Conservation (phyloP, 2,329 filamentous ascomycete species). For the Westerdykella sp. region DNA sequence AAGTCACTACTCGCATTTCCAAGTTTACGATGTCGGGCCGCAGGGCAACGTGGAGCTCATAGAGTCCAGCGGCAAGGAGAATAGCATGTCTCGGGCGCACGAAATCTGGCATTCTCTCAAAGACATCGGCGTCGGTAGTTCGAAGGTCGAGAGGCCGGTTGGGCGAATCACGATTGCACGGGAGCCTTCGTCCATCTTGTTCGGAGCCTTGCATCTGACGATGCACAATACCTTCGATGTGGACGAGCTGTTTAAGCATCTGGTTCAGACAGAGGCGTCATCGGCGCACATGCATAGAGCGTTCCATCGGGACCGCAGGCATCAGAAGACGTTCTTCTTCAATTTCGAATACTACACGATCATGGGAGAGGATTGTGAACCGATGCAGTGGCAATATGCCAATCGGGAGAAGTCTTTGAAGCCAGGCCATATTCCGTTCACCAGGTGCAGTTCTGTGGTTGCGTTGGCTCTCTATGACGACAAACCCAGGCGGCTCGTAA, state of each 20-base stretch:
- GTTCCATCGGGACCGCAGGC: slow-evolving; percentile 42
- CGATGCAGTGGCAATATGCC: slow-evolving; percentile 55
- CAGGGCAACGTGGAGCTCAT: slow-evolving; percentile 41
- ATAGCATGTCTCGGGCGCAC: slow-evolving; percentile 30
- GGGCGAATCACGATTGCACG: slow-evolving; percentile 57
- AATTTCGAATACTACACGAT: slow-evolving; percentile 61
- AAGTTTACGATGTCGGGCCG: slow-evolving; percentile 51
- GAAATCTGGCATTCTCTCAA: slow-evolving; percentile 27
- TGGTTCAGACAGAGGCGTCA: slow-evolving; percentile 45
- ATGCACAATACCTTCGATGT: slow-evolving; percentile 56
- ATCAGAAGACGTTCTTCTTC: slow-evolving; percentile 55
- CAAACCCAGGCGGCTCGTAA: slow-evolving; percentile 46
- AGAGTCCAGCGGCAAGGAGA: slow-evolving; percentile 27
- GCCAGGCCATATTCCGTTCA: slow-evolving; percentile 52
- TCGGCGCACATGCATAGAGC: slow-evolving; percentile 48
- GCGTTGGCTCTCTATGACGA: slow-evolving; percentile 52
- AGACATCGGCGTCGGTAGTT: slow-evolving; percentile 34
- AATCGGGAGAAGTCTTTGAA: slow-evolving; percentile 41
- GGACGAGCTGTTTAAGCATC: slow-evolving; percentile 52
- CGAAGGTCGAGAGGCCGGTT: slow-evolving; percentile 43
- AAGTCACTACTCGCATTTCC: slow-evolving; percentile 46
- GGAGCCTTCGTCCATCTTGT: slow-evolving; percentile 55
- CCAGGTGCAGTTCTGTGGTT: slow-evolving; percentile 54
- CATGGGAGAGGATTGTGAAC: slow-evolving; percentile 50
- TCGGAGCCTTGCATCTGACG: slow-evolving; percentile 54